phyloP scores from a whole-genome alignment of 2,329 filamentous ascomycete genomes.

The Verticillium albo-atrum region DNA sequence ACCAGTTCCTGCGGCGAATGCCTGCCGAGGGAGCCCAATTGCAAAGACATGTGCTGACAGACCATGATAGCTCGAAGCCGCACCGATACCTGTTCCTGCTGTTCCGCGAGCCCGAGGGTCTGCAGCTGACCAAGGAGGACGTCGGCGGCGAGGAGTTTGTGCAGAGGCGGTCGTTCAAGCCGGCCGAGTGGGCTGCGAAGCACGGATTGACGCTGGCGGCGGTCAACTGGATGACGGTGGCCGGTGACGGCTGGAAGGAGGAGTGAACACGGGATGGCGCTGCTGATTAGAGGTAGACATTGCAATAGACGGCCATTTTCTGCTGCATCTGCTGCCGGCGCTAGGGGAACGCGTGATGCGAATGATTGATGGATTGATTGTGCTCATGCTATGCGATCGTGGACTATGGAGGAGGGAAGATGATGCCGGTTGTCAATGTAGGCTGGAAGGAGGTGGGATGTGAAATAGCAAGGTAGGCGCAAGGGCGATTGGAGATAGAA shows the following conservation, averaged over 20 bases:
- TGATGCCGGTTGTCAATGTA: too few relatives aligned
- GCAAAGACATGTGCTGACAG: background rate
- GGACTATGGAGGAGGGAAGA: too few relatives aligned
- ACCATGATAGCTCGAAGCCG: conserved; percentile 36
- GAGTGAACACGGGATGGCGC: background rate
- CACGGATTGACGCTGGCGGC: conserved; percentile 33
- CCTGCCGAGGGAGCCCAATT: background rate
- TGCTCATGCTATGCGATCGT: too few relatives aligned
- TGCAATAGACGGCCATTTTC: background rate
- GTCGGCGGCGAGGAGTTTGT: conserved; percentile 42
- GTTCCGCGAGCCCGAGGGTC: conserved; percentile 31
- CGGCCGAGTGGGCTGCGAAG: conserved; percentile 30
- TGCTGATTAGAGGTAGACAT: background rate
- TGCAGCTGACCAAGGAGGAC: conserved; percentile 32
- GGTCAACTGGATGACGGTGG: conserved; percentile 42
- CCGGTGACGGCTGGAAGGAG: conserved; percentile 35
- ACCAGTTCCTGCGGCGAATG: background rate
- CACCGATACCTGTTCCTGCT: conserved; percentile 42
- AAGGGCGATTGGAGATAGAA: too few relatives aligned
- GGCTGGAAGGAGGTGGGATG: too few relatives aligned
- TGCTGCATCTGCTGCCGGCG: background rate
- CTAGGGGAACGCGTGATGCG: background rate
- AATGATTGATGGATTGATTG: too few relatives aligned
- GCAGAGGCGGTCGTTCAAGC: conserved; percentile 36
- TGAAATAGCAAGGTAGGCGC: too few relatives aligned